Evolutionary conservation across 441 rosid species (phyloP), one percentile per base, ranked within the genome.

Genomic region (Populus hybrid): DNA sequence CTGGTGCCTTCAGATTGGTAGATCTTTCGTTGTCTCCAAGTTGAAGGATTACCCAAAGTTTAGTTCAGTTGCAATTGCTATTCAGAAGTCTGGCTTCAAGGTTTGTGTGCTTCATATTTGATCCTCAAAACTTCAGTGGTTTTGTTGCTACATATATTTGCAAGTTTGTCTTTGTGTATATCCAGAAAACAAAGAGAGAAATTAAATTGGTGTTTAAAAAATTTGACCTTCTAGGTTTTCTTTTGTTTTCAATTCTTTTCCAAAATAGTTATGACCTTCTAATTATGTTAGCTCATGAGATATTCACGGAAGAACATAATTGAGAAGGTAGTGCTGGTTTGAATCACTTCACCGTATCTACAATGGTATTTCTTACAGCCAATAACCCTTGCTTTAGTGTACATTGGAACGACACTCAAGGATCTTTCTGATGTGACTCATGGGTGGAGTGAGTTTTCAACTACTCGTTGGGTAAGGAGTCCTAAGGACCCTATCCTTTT

Each of bases 391-490:
- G 96, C 89, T 19, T 82, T 96, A 75, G 98, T 91, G 34, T 94
- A 96, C 80, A 87, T 83, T 75, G 99, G 99, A 81, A 94, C 99
- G 75, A 94, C 97, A 28, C 85, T 96, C 30, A 96, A 94, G 86
- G 98, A 94, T 89, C 91, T 96, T 82, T 94, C 98, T 72, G 96
- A 93, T 79, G 97, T 93, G 79, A 94, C 92, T 23, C 99, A 89
- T 80, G 94, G 92, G 38, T 93, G 98, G 99, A 86, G 91, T 42
- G 90, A 91, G 67, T 88, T 96, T 85, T 96, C 99, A 68, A 82
- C 87, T 21, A 74, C 90, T 67, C 95, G 94, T 68, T 91, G 92
- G 98, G 99, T 96, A 84, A 89, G 28, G 28, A 26, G 28, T 26
- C 28, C 28, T 26, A 26, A 26, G 90, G 32, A 11, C 23, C 7